Conservation (phyloP, 768 basidiomycete genomes). For the Leccinum boreale region DNA sequence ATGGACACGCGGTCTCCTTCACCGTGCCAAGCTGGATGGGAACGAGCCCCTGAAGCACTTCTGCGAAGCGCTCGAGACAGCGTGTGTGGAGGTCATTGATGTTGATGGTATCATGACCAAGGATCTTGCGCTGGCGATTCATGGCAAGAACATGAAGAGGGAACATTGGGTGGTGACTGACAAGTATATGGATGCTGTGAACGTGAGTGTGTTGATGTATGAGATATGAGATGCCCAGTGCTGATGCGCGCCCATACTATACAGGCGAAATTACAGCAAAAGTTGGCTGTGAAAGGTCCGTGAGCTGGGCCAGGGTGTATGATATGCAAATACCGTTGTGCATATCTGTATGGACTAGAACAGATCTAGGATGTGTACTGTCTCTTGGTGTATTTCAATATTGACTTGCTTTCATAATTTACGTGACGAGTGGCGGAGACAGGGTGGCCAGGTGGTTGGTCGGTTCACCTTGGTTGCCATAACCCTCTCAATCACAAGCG, state of each 20-base stretch:
- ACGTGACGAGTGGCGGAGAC: no score
- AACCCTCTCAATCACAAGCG: background rate
- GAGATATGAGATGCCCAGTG: background rate
- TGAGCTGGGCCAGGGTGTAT: slow-evolving; percentile 14
- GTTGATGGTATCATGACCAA: slow-evolving; percentile 93
- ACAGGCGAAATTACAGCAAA: slow-evolving; percentile 45
- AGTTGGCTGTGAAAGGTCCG: slow-evolving; percentile 32
- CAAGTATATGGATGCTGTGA: slow-evolving; percentile 90
- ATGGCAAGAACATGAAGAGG: slow-evolving; percentile 86
- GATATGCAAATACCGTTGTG: slow-evolving; percentile 12
- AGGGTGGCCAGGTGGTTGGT: background rate
- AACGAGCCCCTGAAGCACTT: slow-evolving; percentile 75
- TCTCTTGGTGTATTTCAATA: slow-evolving; percentile 17
- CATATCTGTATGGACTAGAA: slow-evolving; percentile 12
- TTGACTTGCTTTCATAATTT: slow-evolving; percentile 4
- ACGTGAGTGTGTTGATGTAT: slow-evolving; percentile 47
- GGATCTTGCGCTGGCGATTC: slow-evolving; percentile 92
- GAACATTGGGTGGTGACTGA: slow-evolving; percentile 97
- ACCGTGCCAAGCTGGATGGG: slow-evolving; percentile 88
- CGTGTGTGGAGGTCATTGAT: slow-evolving; percentile 91
- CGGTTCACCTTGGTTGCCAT: background rate
- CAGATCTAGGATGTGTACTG: slow-evolving; percentile 24
- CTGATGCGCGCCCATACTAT: slow-evolving; percentile 15
- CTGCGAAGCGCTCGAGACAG: slow-evolving; percentile 74
- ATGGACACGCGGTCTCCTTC: slow-evolving; percentile 93